Evolutionary conservation across 176 grass and related monocot genomes (phyloP), one percentile per base, ranked within the genome.

Genomic region (Olyra latifolia): DNA sequence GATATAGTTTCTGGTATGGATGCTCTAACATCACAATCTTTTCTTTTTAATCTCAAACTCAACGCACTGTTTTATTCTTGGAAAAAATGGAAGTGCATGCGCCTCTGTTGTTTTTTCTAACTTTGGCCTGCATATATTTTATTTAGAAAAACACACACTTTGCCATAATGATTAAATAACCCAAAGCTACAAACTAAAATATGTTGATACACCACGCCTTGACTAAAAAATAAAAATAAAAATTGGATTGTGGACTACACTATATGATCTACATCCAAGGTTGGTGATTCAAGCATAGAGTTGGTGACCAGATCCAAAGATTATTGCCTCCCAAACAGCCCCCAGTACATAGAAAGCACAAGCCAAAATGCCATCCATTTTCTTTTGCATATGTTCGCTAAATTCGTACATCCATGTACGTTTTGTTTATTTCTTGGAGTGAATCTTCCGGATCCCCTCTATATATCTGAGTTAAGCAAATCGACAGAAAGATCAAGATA

Each of bases 271-370:
- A 29, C 47, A 64, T 81, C 72, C 47, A 81, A 85, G 38, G 71
- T 85, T 85, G 24, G 46, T 71, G 56, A 16, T 42, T 32, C 30
- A 86, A 74, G 80, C 82, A 71, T 76, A 47, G 73, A 80, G 35
- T 70, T 29, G 35, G 16, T 62, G 43, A 41, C 54, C 80, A 20
- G 56, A 82, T 48, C 68, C 53, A 14, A 81, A 1, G 41, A 70
- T 55, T 47, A 60, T 88, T 84, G 81, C 13, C 30, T 35, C 29
- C 60, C 23, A 70, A 52, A 84, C 43, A 69, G 13, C 43, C 38
- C 59, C 68, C 32, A 49, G 20, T 74, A 5, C 53, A 35, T 35
- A 35, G 32, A 35, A 79, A 25, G 19, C 75, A 63, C 20, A 15
- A 24, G 16, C 58, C 49, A 66, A 74, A 72, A 73, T 74, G 44